Conservation (phyloP, 1,284 basidiomycete genomes). For the Takashimella tepidaria region DNA sequence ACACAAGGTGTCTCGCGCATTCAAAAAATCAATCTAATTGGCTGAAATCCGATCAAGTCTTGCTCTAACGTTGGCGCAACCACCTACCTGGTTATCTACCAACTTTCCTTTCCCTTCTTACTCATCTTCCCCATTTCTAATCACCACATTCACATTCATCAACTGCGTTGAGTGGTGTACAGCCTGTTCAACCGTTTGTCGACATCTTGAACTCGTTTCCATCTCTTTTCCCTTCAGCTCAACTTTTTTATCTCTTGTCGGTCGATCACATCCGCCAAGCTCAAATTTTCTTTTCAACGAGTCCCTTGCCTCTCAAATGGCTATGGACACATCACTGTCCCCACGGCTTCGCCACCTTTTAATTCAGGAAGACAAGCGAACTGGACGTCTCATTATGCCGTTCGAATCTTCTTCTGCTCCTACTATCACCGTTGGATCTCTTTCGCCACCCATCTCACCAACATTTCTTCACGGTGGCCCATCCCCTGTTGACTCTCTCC, state of each 20-base stretch:
- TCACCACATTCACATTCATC: background rate
- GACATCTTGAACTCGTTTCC: background rate
- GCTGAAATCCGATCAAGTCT: background rate
- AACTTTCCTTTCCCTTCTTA: background rate
- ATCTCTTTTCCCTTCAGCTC: background rate
- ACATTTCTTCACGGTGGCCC: background rate
- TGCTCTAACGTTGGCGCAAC: background rate
- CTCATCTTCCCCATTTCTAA: background rate
- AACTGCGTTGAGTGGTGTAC: background rate
- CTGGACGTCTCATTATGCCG: slow-evolving; percentile 10
- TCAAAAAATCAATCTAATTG: background rate
- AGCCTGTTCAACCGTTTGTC: background rate
- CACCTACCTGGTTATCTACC: background rate
- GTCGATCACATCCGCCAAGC: background rate
- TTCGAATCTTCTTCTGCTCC: background rate
- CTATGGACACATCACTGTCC: slow-evolving; percentile 14
- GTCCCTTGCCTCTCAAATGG: too few relatives aligned
- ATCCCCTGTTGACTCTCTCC: slow-evolving; percentile 1
- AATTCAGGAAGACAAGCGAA: slow-evolving; percentile 21
- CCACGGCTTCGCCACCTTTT: slow-evolving; percentile 20
- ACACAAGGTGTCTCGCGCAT: background rate
- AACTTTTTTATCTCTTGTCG: background rate
- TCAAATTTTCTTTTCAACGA: slow-evolving; percentile 1
- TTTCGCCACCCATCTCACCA: background rate
- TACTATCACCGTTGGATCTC: background rate